phyloP scores from a whole-genome alignment of 2,329 filamentous ascomycete species.

The Helotiales sp. region DNA sequence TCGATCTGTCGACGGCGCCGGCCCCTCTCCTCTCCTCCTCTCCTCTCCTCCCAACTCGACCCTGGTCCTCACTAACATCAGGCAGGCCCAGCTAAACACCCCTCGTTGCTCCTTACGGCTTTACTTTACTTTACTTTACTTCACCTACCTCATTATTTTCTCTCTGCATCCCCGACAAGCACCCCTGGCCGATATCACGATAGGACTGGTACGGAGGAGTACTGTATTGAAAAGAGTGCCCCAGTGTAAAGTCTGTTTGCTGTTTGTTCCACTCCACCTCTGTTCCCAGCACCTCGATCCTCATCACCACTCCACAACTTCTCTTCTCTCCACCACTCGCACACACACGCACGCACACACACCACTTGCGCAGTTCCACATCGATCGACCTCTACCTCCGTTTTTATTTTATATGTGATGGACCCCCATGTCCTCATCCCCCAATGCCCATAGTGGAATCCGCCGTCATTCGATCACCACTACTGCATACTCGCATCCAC shows the following conservation, averaged over 20 bases:
- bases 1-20: slow-evolving; percentile 4
- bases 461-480: slow-evolving; percentile 31
- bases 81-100: neutral
- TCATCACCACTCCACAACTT: neutral
- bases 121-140: neutral
- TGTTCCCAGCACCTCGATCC: neutral
- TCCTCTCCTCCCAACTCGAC: too few relatives aligned
- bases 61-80: neutral
- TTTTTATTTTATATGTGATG: slow-evolving; percentile 12
- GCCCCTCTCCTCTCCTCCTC: too few relatives aligned
- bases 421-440: slow-evolving; percentile 29
- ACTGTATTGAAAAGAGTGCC: neutral
- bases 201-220: too few relatives aligned
- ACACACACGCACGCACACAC: neutral
- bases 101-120: neutral
- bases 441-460: slow-evolving; percentile 30
- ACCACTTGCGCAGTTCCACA: neutral
- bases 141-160: too few relatives aligned
- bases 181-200: slow-evolving; percentile 2
- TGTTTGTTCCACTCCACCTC: too few relatives aligned
- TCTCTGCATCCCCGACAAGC: neutral
- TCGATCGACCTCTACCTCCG: slow-evolving; percentile 1
- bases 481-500: slow-evolving; percentile 16
- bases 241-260: neutral
- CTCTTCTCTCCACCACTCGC: neutral